Evolutionary conservation across 2,329 filamentous ascomycete genomes (phyloP), one percentile per base, ranked within the genome.

Genomic region (Gyromitra esculenta): DNA sequence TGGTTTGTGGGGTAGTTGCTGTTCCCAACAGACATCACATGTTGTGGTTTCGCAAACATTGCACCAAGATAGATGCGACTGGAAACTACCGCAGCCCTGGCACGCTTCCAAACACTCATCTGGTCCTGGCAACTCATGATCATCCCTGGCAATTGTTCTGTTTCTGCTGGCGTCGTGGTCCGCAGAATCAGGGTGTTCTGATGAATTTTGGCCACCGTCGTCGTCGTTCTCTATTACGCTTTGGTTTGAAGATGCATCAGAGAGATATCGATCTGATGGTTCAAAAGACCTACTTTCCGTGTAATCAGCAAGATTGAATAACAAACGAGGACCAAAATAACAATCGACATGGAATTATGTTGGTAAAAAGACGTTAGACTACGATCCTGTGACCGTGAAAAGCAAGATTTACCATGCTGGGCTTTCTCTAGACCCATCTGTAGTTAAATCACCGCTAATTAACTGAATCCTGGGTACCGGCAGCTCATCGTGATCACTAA

Each of bases 1-100:
- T 21, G 21, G 37, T n/a, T 11, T 70, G 31, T 70, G 67, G 6
- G 67, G 43, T 15, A 45, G 43, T 11, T 70, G 67, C 15, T 45
- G 4, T n/a, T 35, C 48, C 67, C 67, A 70, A 39, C 67, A 70
- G 15, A 54, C 35, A 60, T 70, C 67, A 25, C 67, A 70, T 62
- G 52, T 45, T 21, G 43, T 25, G 15, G 59, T 43, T 15, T 35
- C 37, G 21, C 67, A 70, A 70, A 60, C 37, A 25, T 70, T 70
- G 31, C 67, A 70, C 67, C 67, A 70, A 50, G 67, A 70, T 37
- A 62, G 39, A 39, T 45, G 41, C 21, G n/a, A n/a, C 8, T 15
- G 31, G n/a, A n/a, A 2, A 15, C 25, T 25, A n/a, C 8, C 1
- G 3, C 67, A 70, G 8, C 21, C 67, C 5, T 70, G 56, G 11